Base-by-base conservation (phyloP, 108 stramenopile species). In the Hondaea fermentalgiana region DNA sequence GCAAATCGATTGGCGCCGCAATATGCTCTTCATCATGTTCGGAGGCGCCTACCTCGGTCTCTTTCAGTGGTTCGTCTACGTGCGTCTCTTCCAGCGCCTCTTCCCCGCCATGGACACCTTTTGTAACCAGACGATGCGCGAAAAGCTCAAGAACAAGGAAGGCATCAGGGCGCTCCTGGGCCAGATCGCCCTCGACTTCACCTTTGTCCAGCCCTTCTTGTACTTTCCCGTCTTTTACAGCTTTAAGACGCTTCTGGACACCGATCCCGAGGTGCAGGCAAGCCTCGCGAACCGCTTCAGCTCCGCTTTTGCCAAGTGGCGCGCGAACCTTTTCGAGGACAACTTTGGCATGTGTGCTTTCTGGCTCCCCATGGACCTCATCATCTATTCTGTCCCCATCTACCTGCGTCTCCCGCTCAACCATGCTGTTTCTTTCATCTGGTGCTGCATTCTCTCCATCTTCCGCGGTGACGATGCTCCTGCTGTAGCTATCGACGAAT, bases 201-300 rank as follows among this genome's bases (percentile, higher is more conserved):
- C 91, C 89, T 93, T 96, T 0, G 95, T 96, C 91, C 97, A 97
- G 92, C 97, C 97, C 12, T 71, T 96, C 12, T 92, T 96, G 91
- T 97, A 97, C 90, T 97, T 97, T 90, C 97, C 97, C 23, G 96
- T 94, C 6, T 97, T 97, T 93, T 97, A 97, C 90, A 90, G 60
- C 25, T 95, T 96, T 5, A 95, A 93, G 91, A 96, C 96, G 88
- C 35, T 96, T 25, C 96, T 97, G 5, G 44, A 64, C 21, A 5
- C 58, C 17, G 87, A 90, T 29, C 92, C 93, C 8, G 91, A 91
- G 19, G 59, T 35, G 17, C 28, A 88, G 59, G 44, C 87, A 14
- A 51, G 47, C 72, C 72, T 83, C 49, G 12, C 72, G 23, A 45
- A 51, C 72, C 6, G 59, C 6, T 58, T 60, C 59, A 12, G 42